These are phyloP conservation scores for Fusarium sp. DNA, from an alignment of 2,329 filamentous ascomycete species.

Conservation along the genomic window DNA sequence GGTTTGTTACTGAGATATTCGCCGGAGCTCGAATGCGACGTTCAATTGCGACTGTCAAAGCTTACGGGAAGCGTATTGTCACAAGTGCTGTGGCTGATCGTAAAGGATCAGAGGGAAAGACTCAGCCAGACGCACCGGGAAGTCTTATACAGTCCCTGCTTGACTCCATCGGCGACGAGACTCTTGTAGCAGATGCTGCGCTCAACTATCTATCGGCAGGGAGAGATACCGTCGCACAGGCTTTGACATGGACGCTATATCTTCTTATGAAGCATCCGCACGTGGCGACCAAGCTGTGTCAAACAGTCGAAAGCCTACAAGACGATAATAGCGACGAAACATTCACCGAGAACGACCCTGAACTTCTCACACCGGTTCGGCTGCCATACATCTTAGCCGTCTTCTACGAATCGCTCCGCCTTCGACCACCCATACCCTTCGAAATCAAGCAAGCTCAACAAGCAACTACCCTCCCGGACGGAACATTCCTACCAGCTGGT, in stretches of 20 bases:
- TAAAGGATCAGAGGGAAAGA: constrained; percentile 9
- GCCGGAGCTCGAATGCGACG: constrained; percentile 59
- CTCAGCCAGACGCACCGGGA: constrained; percentile 57
- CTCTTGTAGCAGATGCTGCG: constrained; percentile 71
- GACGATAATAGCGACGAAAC: background rate
- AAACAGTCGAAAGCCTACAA: constrained; percentile 54
- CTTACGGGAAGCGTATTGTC: constrained; percentile 69
- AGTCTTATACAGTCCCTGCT: constrained; percentile 72
- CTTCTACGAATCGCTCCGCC: constrained; percentile 71
- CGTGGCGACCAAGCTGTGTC: constrained; percentile 56
- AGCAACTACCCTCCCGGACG: constrained; percentile 68
- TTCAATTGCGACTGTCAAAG: constrained; percentile 63
- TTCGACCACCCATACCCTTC: constrained; percentile 74
- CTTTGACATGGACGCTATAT: constrained; percentile 73
- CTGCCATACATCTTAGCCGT: constrained; percentile 70
- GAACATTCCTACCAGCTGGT: constrained; percentile 65
- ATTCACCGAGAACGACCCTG: constrained; percentile 14
- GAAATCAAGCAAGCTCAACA: constrained; percentile 71
- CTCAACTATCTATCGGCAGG: constrained; percentile 75
- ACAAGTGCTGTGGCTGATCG: constrained; percentile 61
- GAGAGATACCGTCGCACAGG: constrained; percentile 73
- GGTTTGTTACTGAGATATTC: constrained; percentile 69
- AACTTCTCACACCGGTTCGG: constrained; percentile 56
- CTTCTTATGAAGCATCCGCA: constrained; percentile 65
- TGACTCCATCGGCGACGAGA: constrained; percentile 65